A percentile compares a stretch with the other conserved stretches of the same genome.
These are phyloP conservation scores for Thalassiosira livingstoniorum DNA, from an alignment of 352 stramenopile species.

Conservation along the genomic window DNA sequence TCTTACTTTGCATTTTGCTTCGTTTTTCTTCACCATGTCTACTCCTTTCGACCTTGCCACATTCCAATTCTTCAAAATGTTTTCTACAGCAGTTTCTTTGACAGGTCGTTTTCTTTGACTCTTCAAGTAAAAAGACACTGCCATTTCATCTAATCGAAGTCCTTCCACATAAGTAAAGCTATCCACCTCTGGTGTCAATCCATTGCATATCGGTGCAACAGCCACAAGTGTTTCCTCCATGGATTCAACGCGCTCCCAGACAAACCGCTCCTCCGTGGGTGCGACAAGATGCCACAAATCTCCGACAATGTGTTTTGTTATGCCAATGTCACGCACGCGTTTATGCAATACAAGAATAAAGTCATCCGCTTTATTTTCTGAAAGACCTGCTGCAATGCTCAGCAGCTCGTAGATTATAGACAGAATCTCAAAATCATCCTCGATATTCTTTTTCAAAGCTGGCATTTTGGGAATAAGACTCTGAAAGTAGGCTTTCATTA, in stretches of 20 bases:
- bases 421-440: conserved; percentile 79
- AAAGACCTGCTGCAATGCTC: conserved; percentile 70
- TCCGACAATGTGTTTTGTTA: conserved; percentile 80
- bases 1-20: too few species aligned
- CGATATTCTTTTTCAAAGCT: conserved; percentile 73
- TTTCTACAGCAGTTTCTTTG: conserved; percentile 54
- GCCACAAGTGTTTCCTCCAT: conserved; percentile 76
- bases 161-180: conserved; percentile 77
- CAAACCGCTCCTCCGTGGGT: conserved; percentile 66
- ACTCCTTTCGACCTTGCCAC: conserved; percentile 41
- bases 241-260: conserved; percentile 79
- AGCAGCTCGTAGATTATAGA: conserved; percentile 77
- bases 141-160: conserved; percentile 78
- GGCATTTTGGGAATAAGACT: conserved; percentile 68
- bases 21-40: conserved; percentile 31
- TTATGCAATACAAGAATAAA: conserved; percentile 84
- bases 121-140: conserved; percentile 69
- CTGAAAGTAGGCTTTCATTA: conserved; percentile 81
- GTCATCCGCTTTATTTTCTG: conserved; percentile 70
- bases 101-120: conserved; percentile 72
- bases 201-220: conserved; percentile 72
- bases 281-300: conserved; percentile 82
- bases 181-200: conserved; percentile 63
- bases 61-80: conserved; percentile 59
- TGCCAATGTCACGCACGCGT: conserved; percentile 70